Evolutionary conservation across 306 rosid species (phyloP), one percentile per base, ranked within the genome.

Genomic region (Glycyrrhiza uralensis): DNA sequence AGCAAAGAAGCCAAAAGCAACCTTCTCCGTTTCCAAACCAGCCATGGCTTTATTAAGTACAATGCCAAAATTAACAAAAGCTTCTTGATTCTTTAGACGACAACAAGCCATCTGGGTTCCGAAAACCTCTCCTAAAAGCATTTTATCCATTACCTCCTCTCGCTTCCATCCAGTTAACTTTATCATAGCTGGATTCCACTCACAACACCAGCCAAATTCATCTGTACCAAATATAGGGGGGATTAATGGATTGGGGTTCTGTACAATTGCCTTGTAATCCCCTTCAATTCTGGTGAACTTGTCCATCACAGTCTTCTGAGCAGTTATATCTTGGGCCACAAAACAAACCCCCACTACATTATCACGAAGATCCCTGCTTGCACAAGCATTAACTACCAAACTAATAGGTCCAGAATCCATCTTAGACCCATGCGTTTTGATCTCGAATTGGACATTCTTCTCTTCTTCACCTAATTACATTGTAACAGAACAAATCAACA

Each of bases 141-240:
- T 91, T 80, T 94, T 94, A 77, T 91, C 91, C 58, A 94, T 82
- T 12, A 89, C 90, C 59, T 91, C 93, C 74, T 86, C 95, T 13
- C 99, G 84, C 74, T 80, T 87, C 99, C 97, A 94, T 22, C 97
- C 99, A 22, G 95, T 94, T 74, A 91, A 44, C 77, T 85, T 87
- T 7, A 85, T 74, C 97, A 94, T 94, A 14, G 98, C 98, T 52
- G 87, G 82, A 74, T 94, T 94, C 98, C 98, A 91, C 79, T 94
- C 98, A 35, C 89, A 87, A 72, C 98, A 91, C 98, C 98, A 94
- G 76, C 98, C 97, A 73, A 94, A 94, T 86, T 89, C 95, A 82
- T 91, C 98, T 23, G 85, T 45, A 29, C 97, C 98, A 67, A 94
- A 94, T 76, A 94, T 94, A 58, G 98, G 98, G 38, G 98, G 98